phyloP scores from a whole-genome alignment of 495 filamentous ascomycete genomes.

The Xylaria palmicola region DNA sequence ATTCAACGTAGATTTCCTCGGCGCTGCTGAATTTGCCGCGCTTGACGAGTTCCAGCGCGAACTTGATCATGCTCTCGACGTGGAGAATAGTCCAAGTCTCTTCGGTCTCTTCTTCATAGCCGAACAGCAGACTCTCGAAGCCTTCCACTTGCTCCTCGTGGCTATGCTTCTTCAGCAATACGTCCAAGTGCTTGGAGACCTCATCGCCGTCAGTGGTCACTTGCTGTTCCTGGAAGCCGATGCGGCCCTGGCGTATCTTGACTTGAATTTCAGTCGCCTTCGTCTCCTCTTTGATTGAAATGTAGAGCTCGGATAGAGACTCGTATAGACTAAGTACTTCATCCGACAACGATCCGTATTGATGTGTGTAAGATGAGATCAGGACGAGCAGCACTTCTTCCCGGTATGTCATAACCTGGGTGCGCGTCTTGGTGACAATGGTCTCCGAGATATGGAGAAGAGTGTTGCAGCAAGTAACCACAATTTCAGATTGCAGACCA shows the following conservation, averaged over 20 bases:
- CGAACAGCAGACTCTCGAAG: conserved; percentile 2
- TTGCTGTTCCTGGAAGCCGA: background rate
- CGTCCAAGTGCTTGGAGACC: conserved; percentile 1
- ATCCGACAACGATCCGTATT: background rate
- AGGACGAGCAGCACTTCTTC: conserved; percentile 5
- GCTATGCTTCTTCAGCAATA: conserved; percentile 6
- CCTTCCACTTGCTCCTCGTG: conserved; percentile 5
- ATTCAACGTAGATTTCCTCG: conserved; percentile 9
- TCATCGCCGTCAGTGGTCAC: background rate
- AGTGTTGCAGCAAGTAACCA: background rate
- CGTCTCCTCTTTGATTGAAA: conserved; percentile 5
- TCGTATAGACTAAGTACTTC: conserved; percentile 3
- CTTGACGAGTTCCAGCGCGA: conserved; percentile 1
- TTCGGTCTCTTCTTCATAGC: conserved; percentile 3
- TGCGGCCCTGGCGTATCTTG: background rate
- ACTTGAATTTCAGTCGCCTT: conserved; percentile 6
- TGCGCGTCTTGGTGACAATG: background rate
- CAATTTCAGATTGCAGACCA: conserved; percentile 1
- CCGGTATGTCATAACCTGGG: conserved; percentile 4
- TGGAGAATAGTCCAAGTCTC: conserved; percentile 7
- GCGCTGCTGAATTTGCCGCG: conserved; percentile 3
- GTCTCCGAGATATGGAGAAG: conserved; percentile 9
- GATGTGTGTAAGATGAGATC: conserved; percentile 3
- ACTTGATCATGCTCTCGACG: conserved; percentile 11
- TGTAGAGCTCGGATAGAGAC: background rate